Evolutionary conservation across 2,329 filamentous ascomycete species (phyloP), one percentile per base, ranked within the genome.

Genomic region (Penicillium rolfsii): DNA sequence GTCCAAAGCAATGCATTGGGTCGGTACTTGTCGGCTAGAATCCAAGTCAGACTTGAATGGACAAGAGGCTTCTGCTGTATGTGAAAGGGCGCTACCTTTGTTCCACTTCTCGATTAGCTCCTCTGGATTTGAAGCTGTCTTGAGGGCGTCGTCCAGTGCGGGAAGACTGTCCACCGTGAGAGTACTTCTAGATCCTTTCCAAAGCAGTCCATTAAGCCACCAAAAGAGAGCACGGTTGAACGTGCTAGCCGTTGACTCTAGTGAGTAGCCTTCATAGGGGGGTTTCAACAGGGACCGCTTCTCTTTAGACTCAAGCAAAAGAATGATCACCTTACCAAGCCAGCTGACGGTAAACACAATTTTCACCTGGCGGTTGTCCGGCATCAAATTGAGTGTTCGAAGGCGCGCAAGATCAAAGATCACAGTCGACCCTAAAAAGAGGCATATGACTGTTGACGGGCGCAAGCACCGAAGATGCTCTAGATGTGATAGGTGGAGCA

Each of bases 241-340:
- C 4, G 73, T 62, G 22, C 68, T 66, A 40, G 66, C 64, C 2
- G 65, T 68, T 1, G 65, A 57, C 52, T 74, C 71, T 9, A 67
- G 59, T 1, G 71, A 36, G 33, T 48, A 57, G 22, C 60, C 48
- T 5, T 53, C 48, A 19, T 60, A 67, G 19, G n/a, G 36, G 5
- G 55, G 61, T 35, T 63, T 64, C 4, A 71, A 63, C 30, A 62
- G 54, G 8, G 49, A 60, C 43, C 71, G 64, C 62, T 84, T 84
- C n/a, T 77, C 74, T 38, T 67, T 71, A 19, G 76, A 73, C 67
- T 83, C 82, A 1, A 80, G 70, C 8, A 77, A 66, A 3, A 81
- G 67, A 4, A 81, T 61, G n/a, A 77, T 63, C 5, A 76, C 19
- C 56, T 82, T 82, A 38, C 80, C 61, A 2, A 68, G 74, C 19